A percentile compares a stretch with the other conserved stretches of the same genome.
These are phyloP conservation scores for Chaetomium olivaceum DNA, from an alignment of 2,329 filamentous ascomycete species.

Conservation along the genomic window DNA sequence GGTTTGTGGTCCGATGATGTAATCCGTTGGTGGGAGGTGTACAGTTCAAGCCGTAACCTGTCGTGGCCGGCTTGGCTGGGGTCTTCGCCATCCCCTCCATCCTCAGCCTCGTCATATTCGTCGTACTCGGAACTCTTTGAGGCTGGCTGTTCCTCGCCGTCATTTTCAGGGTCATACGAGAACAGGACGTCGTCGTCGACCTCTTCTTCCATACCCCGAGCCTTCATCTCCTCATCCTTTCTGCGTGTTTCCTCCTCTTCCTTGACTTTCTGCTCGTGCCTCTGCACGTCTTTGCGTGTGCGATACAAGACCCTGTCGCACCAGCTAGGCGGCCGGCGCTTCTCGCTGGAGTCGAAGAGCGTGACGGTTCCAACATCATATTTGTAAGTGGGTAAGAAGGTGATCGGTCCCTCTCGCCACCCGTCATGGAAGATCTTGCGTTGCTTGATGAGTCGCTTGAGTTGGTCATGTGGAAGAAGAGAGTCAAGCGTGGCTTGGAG, in stretches of 20 bases:
- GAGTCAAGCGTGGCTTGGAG: constrained; percentile 87
- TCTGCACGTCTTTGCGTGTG: constrained; percentile 68
- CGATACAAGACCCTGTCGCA: constrained; percentile 92
- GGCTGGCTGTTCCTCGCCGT: constrained; percentile 51
- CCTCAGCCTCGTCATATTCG: constrained; percentile 58
- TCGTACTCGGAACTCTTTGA: constrained; percentile 59
- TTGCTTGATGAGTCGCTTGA: constrained; percentile 69
- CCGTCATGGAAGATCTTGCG: constrained; percentile 86
- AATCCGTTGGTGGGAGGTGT: constrained; percentile 85
- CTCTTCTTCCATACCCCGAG: constrained; percentile 71
- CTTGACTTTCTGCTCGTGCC: constrained; percentile 61
- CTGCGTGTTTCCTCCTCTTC: constrained; percentile 68
- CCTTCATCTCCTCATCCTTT: constrained; percentile 83
- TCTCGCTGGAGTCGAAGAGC: constrained; percentile 93
- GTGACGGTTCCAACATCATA: constrained; percentile 94
- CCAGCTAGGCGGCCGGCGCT: constrained; percentile 90
- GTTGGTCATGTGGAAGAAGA: constrained; percentile 85
- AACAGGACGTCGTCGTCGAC: constrained; percentile 83
- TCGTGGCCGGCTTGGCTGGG: constrained; percentile 60
- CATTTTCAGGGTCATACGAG: constrained; percentile 83
- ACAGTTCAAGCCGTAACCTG: constrained; percentile 61
- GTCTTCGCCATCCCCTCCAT: constrained; percentile 51
- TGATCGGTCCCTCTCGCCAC: constrained; percentile 85
- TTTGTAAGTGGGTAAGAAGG: constrained; percentile 93
- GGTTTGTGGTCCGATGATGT: constrained; percentile 96